phyloP scores from a whole-genome alignment of 1,139 yeast genomes.

The Zygosaccharomyces sapae region DNA sequence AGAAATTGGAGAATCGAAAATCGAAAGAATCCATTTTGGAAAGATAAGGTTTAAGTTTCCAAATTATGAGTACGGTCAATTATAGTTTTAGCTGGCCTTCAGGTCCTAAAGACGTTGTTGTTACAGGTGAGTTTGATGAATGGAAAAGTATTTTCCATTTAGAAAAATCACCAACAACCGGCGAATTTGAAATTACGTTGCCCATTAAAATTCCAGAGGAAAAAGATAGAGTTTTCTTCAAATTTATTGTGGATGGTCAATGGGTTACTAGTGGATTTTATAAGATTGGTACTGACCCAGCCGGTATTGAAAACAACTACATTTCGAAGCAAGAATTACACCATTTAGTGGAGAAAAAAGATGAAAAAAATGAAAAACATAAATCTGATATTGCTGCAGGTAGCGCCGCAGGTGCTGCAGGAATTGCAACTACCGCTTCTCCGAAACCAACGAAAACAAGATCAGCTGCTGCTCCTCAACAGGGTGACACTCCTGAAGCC shows the following conservation, averaged over 20 bases:
- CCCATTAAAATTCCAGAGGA: constrained; percentile 43
- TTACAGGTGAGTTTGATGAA: constrained; percentile 74
- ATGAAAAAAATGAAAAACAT: neutral
- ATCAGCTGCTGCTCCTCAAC: constrained; percentile 8
- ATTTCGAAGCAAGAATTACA: constrained; percentile 39
- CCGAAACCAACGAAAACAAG: constrained; percentile 5
- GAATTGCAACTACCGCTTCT: constrained; percentile 5
- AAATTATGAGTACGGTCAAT: constrained; percentile 11
- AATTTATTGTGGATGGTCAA: constrained; percentile 70
- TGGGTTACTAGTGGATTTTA: constrained; percentile 54
- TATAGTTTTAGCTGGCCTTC: constrained; percentile 50
- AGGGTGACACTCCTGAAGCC: neutral
- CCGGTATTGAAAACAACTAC: constrained; percentile 61
- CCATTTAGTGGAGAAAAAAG: constrained; percentile 14
- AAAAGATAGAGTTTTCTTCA: constrained; percentile 50
- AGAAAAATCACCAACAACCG: constrained; percentile 53
- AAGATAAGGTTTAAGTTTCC: neutral
- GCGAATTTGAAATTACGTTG: constrained; percentile 55
- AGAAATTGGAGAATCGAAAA: no score
- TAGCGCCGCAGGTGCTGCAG: constrained; percentile 1
- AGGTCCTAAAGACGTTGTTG: constrained; percentile 65
- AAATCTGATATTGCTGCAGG: constrained; percentile 5
- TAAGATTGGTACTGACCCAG: constrained; percentile 40
- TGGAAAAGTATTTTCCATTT: constrained; percentile 63
- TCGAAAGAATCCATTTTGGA: no score